Percentiles rank a stretch among this genome's conserved stretches.
phyloP scores from a whole-genome alignment of 306 rosid genomes.

The Lagenaria siceraria region DNA sequence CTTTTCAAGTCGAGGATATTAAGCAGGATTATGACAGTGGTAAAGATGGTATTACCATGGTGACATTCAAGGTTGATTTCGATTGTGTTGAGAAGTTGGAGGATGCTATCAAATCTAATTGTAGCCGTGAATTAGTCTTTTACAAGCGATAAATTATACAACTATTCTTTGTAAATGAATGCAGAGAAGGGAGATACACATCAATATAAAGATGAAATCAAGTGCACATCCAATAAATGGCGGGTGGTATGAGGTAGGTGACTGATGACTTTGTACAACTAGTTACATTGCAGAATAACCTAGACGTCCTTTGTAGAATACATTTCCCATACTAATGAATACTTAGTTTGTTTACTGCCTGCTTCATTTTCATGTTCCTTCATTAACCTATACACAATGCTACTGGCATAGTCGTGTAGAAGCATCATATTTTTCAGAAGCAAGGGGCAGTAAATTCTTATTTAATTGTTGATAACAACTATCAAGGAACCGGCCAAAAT shows the following conservation, averaged over 20 bases:
- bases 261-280: not conserved
- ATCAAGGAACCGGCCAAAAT: too few species aligned
- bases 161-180: not conserved
- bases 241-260: not conserved
- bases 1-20: conserved; percentile 58
- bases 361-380: not conserved
- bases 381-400: not conserved
- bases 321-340: not conserved
- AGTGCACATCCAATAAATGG: not conserved
- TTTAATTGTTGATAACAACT: not conserved
- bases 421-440: not conserved
- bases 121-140: conserved; percentile 62
- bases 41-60: conserved; percentile 64
- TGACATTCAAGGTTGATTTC: conserved; percentile 71
- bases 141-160: conserved; percentile 29
- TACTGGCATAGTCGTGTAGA: not conserved
- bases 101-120: conserved; percentile 64
- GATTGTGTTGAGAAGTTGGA: conserved; percentile 70
- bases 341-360: not conserved
- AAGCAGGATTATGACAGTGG: conserved; percentile 83
- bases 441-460: not conserved
- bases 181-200: not conserved
- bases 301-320: not conserved
- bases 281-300: not conserved
- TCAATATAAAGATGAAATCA: not conserved